phyloP scores from a whole-genome alignment of 495 filamentous ascomycete species.

The Penicillium robsamsonii region DNA sequence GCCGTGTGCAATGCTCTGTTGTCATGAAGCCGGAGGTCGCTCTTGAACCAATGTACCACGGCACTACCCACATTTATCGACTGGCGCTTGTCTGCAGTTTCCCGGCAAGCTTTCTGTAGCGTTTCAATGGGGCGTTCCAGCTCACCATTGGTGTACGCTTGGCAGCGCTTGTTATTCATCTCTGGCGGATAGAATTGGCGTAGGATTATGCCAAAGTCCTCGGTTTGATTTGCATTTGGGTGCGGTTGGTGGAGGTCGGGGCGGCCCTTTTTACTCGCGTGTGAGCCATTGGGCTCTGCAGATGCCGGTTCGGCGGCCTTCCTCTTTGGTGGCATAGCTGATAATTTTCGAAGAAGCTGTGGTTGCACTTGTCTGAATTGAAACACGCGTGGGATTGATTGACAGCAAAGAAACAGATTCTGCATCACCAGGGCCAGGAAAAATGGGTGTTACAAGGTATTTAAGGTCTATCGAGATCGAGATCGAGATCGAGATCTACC shows the following conservation, averaged over 20 bases:
- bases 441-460: neutral
- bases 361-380: neutral
- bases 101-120: constrained; percentile 52
- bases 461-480: neutral
- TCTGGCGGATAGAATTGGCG: constrained; percentile 82
- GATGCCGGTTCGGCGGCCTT: constrained; percentile 19
- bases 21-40: constrained; percentile 70
- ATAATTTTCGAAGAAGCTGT: neutral
- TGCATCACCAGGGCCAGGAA: neutral
- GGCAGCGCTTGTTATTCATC: constrained; percentile 74
- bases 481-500: constrained; percentile 6
- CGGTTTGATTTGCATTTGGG: constrained; percentile 47
- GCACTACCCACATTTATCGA: constrained; percentile 53
- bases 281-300: constrained; percentile 11
- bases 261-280: constrained; percentile 19
- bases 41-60: constrained; percentile 92
- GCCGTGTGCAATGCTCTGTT: constrained; percentile 72
- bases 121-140: constrained; percentile 68
- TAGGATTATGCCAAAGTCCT: constrained; percentile 68
- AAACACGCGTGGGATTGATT: neutral
- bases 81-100: constrained; percentile 47
- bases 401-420: neutral
- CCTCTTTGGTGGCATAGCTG: constrained; percentile 33
- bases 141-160: constrained; percentile 64
- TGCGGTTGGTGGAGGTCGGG: constrained; percentile 31